Conservation (phyloP, 495 filamentous ascomycete genomes). For the Penicillium coprophilum region DNA sequence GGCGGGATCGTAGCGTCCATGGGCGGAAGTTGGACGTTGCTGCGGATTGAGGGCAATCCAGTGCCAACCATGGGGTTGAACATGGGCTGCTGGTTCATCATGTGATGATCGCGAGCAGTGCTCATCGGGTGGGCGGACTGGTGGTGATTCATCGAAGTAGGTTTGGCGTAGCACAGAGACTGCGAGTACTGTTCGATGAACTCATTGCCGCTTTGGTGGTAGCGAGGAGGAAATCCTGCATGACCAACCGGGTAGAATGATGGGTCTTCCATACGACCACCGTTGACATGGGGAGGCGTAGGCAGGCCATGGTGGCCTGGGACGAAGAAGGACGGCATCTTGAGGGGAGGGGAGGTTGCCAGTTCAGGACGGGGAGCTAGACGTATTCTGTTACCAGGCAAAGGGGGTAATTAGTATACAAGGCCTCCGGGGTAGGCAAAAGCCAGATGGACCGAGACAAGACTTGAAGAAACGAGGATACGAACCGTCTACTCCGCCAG, state of each 20-base stretch:
- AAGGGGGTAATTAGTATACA: conserved; percentile 18
- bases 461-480: conserved; percentile 22
- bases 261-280: conserved; percentile 45
- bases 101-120: conserved; percentile 35
- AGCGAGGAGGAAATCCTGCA: conserved; percentile 46
- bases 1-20: conserved; percentile 44
- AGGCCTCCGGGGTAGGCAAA: conserved; percentile 5
- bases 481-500: conserved; percentile 51
- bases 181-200: conserved; percentile 55
- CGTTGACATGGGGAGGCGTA: conserved; percentile 47
- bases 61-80: conserved; percentile 39
- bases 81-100: conserved; percentile 38
- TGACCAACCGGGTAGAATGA: conserved; percentile 43
- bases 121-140: conserved; percentile 34
- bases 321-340: conserved; percentile 50
- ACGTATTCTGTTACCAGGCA: conserved; percentile 26
- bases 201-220: conserved; percentile 48
- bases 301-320: conserved; percentile 45
- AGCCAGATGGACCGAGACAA: conserved; percentile 14
- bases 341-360: conserved; percentile 25
- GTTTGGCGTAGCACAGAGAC: conserved; percentile 42
- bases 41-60: conserved; percentile 42
- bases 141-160: conserved; percentile 41
- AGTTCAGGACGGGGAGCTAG: conserved; percentile 45
- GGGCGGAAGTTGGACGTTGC: conserved; percentile 45